phyloP scores from a whole-genome alignment of 2,329 filamentous ascomycete genomes.

The Corynespora cassiicola region DNA sequence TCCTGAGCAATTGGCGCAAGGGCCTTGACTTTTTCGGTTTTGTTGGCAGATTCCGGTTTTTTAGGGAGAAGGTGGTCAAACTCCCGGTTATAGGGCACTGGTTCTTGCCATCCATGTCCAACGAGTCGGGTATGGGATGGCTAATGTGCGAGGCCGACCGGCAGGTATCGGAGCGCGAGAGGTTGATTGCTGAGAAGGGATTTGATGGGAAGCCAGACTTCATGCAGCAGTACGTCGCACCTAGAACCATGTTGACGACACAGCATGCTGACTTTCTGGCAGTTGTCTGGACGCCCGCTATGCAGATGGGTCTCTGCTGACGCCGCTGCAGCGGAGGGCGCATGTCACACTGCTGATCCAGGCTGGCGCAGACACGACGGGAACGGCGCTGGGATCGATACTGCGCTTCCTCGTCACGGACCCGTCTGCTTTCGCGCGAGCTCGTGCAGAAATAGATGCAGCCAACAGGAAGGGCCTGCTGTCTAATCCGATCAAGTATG shows the following conservation, averaged over 20 bases:
- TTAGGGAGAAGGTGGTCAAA: constrained; percentile 40
- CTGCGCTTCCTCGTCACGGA: constrained; percentile 33
- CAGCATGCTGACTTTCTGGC: constrained; percentile 4
- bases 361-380: constrained; percentile 46
- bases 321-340: constrained; percentile 37
- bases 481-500: constrained; percentile 31
- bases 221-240: constrained; percentile 37
- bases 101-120: constrained; percentile 38
- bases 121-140: constrained; percentile 45
- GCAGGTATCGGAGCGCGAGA: constrained; percentile 38
- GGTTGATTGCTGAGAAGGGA: constrained; percentile 23
- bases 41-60: constrained; percentile 40
- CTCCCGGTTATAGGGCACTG: constrained; percentile 26
- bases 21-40: constrained; percentile 48
- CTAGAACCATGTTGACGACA: background rate
- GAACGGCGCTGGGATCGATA: constrained; percentile 40
- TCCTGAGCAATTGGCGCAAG: constrained; percentile 47
- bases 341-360: constrained; percentile 48
- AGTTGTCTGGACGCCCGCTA: constrained; percentile 43
- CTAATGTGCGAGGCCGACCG: constrained; percentile 46
- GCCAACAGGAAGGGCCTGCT: constrained; percentile 26
- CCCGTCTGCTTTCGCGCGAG: constrained; percentile 19
- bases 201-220: constrained; percentile 37
- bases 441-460: constrained; percentile 27
- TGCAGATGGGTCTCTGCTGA: constrained; percentile 36